These are phyloP conservation scores for Paecilomyces sp. DNA, from an alignment of 2,329 filamentous ascomycete genomes.

Conservation along the genomic window DNA sequence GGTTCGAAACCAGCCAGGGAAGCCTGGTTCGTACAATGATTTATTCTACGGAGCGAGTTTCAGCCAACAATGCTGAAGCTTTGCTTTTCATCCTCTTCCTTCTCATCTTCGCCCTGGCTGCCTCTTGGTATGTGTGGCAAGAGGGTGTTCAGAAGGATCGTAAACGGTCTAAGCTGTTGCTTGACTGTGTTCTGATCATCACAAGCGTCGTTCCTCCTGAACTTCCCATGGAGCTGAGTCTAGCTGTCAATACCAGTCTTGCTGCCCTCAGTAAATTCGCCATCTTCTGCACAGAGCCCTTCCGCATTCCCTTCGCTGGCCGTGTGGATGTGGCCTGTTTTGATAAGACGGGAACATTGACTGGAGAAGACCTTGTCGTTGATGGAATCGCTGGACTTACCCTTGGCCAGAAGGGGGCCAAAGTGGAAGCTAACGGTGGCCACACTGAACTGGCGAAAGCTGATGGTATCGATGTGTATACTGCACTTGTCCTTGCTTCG, in stretches of 20 bases:
- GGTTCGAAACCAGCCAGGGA: slow-evolving; percentile 97
- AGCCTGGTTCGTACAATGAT: slow-evolving; percentile 99
- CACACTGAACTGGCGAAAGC: slow-evolving; percentile 72
- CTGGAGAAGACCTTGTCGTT: slow-evolving; percentile 92
- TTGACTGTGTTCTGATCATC: slow-evolving; percentile 95
- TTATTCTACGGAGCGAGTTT: slow-evolving; percentile 96
- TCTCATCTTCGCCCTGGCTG: slow-evolving; percentile 89
- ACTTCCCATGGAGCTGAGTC: slow-evolving; percentile 92
- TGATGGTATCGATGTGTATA: slow-evolving; percentile 65
- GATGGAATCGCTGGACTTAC: slow-evolving; percentile 90
- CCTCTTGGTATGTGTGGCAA: slow-evolving; percentile 98
- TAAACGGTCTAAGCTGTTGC: slow-evolving; percentile 92
- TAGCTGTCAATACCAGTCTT: slow-evolving; percentile 96
- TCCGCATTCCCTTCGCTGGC: slow-evolving; percentile 93
- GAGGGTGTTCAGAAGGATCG: slow-evolving; percentile 91
- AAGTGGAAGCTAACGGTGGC: slow-evolving; percentile 69
- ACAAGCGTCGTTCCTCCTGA: slow-evolving; percentile 98
- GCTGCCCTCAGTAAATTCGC: slow-evolving; percentile 90
- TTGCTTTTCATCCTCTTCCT: slow-evolving; percentile 97
- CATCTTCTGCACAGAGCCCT: slow-evolving; percentile 98
- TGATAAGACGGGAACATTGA: slow-evolving; percentile 95
- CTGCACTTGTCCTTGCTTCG: slow-evolving; percentile 86
- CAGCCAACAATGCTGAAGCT: slow-evolving; percentile 95
- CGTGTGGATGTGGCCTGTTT: slow-evolving; percentile 96
- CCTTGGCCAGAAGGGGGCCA: slow-evolving; percentile 60